Base-by-base conservation (phyloP, 176 grass and related monocot species). In the Musa itinerans region DNA sequence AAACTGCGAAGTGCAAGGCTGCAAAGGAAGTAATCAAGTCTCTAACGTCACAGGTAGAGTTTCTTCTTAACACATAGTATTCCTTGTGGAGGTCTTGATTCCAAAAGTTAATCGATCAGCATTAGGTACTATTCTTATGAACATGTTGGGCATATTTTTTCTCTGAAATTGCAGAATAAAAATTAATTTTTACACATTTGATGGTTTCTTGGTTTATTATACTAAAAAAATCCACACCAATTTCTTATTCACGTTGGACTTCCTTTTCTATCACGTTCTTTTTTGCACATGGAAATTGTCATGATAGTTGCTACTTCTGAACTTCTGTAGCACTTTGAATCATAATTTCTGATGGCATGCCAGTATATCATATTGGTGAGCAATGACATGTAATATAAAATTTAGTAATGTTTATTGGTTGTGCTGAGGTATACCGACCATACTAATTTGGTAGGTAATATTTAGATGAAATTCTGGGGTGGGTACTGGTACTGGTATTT, bases 1-100 rank as follows among this genome's bases (percentile, higher is more conserved):
- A 94, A 83, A 86, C 65, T 52, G 65, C 68, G 10, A 94, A 90
- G 72, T 88, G 86, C 83, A 90, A 86, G 63, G 83, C 87, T 80
- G 88, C 87, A 56, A 84, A 83, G 57, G 85, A 94, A 88, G 85
- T 90, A 49, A 94, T 94, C 71, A 75, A 58, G 62, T 81, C 85
- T 68, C 91, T 90, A 68, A 80, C 78, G 48, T 63, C 79, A 23
- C 85, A 92, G 74, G 89, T 88, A 83, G 0, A 78, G 53, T 24
- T 77, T 63, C 19, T 12, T 85, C 76, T 51, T 27, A 51, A 51
- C 53, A 19, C 13, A 52, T 67, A 34, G 6, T 13, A 2, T 66
- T n/a, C 68, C 11, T 20, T 10, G 15, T 10, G n/a, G 29, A 65
- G 21, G 2, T 70, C 29, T 9, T 19, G 20, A 19, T 70, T 69